These are phyloP conservation scores for Aspergillus biplanus DNA, from an alignment of 495 filamentous ascomycete genomes.

Conservation along the genomic window DNA sequence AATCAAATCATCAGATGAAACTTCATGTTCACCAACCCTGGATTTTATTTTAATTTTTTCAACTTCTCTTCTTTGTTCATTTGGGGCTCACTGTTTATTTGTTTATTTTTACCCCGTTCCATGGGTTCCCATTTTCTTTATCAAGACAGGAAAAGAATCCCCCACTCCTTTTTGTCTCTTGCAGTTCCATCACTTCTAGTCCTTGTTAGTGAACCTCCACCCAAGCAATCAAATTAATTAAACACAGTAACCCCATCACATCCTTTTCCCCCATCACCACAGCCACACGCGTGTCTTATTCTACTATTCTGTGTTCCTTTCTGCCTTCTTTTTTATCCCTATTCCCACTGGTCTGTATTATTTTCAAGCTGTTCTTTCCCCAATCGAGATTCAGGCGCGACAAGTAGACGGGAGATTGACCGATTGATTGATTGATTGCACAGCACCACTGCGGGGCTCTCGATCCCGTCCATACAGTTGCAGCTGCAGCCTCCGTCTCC, in stretches of 20 bases:
- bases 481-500: constrained; percentile 5
- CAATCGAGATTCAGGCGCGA: background rate
- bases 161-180: background rate
- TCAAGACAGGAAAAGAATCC: background rate
- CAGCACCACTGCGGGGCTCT: constrained; percentile 16
- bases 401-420: constrained; percentile 2
- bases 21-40: background rate
- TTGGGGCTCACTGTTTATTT: background rate
- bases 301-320: background rate
- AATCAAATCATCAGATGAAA: background rate
- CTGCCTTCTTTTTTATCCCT: background rate
- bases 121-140: background rate
- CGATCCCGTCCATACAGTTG: constrained; percentile 4
- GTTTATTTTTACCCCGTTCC: no score
- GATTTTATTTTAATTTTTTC: background rate
- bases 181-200: background rate
- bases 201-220: background rate
- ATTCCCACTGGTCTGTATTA: background rate
- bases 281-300: background rate
- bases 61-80: background rate
- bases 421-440: constrained; percentile 11
- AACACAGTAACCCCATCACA: background rate
- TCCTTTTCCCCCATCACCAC: background rate
- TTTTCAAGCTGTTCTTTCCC: background rate
- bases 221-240: background rate